These are phyloP conservation scores for Agroathelia rolfsii DNA, from an alignment of 1,284 basidiomycete species.

Conservation along the genomic window DNA sequence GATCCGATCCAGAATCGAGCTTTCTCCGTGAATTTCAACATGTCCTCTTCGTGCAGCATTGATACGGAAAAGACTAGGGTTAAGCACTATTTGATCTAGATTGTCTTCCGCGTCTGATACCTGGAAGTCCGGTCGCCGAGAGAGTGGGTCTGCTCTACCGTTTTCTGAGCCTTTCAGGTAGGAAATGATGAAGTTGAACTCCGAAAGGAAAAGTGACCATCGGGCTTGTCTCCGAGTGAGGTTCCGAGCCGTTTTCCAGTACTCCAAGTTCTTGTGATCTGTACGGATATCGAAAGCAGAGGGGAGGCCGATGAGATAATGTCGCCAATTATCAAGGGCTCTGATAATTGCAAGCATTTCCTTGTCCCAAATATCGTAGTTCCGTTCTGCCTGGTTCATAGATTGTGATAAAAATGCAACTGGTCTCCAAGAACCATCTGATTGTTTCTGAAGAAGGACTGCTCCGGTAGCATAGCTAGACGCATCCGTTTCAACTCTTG, in stretches of 20 bases:
- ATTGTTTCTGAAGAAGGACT: no score
- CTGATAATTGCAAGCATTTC: conserved; percentile 25
- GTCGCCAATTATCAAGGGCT: conserved; percentile 24
- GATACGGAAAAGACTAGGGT: no score
- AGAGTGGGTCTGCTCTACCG: conserved; percentile 25
- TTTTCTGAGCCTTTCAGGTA: conserved; percentile 29
- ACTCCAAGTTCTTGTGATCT: conserved; percentile 29
- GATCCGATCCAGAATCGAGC: no score
- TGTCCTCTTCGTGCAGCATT: no score
- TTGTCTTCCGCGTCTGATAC: no score
- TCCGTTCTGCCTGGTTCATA: conserved; percentile 21
- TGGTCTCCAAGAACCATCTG: no score
- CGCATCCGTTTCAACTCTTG: no score
- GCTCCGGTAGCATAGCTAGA: no score
- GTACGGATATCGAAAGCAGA: conserved; percentile 27
- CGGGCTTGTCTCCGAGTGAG: conserved; percentile 23
- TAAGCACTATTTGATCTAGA: no score
- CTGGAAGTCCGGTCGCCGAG: no score
- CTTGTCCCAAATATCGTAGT: conserved; percentile 29
- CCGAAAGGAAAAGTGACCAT: conserved; percentile 27
- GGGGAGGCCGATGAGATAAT: conserved; percentile 21
- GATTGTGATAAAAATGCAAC: conserved; percentile 24
- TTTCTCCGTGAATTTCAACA: no score
- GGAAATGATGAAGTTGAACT: conserved; percentile 24
- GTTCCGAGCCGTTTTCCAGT: conserved; percentile 24